Conservation (phyloP, 2,329 filamentous ascomycete genomes). For the Exophiala xenobiotica region DNA sequence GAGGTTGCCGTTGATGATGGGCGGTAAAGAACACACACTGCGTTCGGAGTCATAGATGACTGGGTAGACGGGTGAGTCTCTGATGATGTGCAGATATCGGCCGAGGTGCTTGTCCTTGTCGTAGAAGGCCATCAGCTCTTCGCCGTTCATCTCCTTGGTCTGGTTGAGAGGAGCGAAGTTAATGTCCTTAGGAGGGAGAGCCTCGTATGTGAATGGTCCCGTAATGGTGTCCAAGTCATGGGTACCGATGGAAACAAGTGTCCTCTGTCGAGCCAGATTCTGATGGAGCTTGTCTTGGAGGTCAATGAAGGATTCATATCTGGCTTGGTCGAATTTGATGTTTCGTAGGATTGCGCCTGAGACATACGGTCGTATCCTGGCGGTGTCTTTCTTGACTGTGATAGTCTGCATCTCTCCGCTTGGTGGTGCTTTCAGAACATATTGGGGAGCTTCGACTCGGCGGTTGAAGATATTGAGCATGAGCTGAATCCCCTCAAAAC, state of each 20-base stretch:
- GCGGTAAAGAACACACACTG: constrained; percentile 86
- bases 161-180: constrained; percentile 90
- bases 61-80: constrained; percentile 89
- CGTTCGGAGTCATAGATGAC: constrained; percentile 90
- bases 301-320: constrained; percentile 96
- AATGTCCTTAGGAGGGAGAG: constrained; percentile 85
- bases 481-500: constrained; percentile 92
- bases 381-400: constrained; percentile 73
- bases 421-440: constrained; percentile 69
- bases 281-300: constrained; percentile 98
- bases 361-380: constrained; percentile 79
- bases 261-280: constrained; percentile 89
- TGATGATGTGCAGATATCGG: constrained; percentile 89
- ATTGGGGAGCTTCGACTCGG: constrained; percentile 73
- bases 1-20: constrained; percentile 96
- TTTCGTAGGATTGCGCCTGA: constrained; percentile 86
- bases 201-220: constrained; percentile 96
- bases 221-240: constrained; percentile 92
- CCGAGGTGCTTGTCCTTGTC: constrained; percentile 90
- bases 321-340: constrained; percentile 84
- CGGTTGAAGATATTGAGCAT: constrained; percentile 95
- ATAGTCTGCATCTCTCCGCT: constrained; percentile 75
- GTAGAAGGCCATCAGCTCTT: constrained; percentile 91
- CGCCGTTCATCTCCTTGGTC: constrained; percentile 79
- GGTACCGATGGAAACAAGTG: constrained; percentile 93